Base-by-base conservation (phyloP, 2,329 filamentous ascomycete species). In the Nemania serpens region DNA sequence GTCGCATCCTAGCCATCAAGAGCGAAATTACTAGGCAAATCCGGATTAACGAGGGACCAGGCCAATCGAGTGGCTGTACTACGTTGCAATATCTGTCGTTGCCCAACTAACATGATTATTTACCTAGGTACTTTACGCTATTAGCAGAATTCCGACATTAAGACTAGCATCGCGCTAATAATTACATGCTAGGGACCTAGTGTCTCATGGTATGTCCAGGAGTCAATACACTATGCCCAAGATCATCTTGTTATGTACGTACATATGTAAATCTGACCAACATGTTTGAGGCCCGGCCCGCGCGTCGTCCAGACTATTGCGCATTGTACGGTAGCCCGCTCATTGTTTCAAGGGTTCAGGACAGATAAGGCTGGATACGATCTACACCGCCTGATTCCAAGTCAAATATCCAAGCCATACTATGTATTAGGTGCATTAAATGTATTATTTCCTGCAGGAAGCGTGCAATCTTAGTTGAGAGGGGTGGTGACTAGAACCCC, bases 401-500 rank as follows among this genome's bases (percentile, higher is more conserved):
- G 48, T 50, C 5, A 20, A 36, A 12, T 10, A 29, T 18, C 47
- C 34, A 52, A 39, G 17, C 52, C 51, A 55, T 42, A 55, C 41
- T 48, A 60, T 37, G 43, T 46, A 52, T 57, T 60, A 63, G 49
- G 48, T 60, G 61, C 61, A 63, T 60, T 46, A 39, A 37, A 60
- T 59, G 57, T 54, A 57, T 54, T 48, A 63, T 61, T 56, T 56
- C 53, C 47, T 56, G 59, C 59, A 62, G 55, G 55, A 59, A 20
- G 50, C 36, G 46, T 17, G 58, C 37, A 63, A 63, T 63, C 33
- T 63, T 61, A 57, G 52, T 60, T 42, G 33, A 39, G 15, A 45
- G 36, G 54, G 47, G 61, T 50, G 61, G 54, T 41, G 34, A 50
- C 50, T 39, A 17, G 20, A 39, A 61, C 62, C 62, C 62, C 62